Base-by-base conservation (phyloP, 805 yeast species). In the Myxozyma kluyveri region DNA sequence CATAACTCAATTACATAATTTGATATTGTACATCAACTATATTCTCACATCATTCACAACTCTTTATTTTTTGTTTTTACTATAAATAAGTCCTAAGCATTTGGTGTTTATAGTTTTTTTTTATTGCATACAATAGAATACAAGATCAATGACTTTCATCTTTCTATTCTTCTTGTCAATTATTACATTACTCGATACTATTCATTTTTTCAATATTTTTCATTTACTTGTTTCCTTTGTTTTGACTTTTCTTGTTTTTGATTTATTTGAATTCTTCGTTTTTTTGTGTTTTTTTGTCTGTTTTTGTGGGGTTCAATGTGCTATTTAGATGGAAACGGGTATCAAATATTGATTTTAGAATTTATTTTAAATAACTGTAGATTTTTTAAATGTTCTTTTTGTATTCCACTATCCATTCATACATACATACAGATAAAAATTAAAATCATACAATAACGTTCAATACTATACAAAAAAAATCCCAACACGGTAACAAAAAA, bases 381-480 rank as follows among this genome's bases (percentile, higher is more conserved):
- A n/a, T n/a, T n/a, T n/a, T n/a, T n/a, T n/a, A n/a, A n/a, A n/a
- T n/a, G n/a, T n/a, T n/a, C n/a, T n/a, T n/a, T n/a, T n/a, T n/a
- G n/a, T n/a, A n/a, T n/a, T n/a, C n/a, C n/a, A n/a, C n/a, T n/a
- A n/a, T n/a, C n/a, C n/a, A n/a, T n/a, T n/a, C n/a, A n/a, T n/a
- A n/a, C n/a, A n/a, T n/a, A n/a, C n/a, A n/a, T n/a, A n/a, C n/a
- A n/a, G n/a, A n/a, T n/a, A n/a, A n/a, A n/a, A n/a, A n/a, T n/a
- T n/a, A n/a, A n/a, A n/a, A n/a, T n/a, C n/a, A 36, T 14, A 36
- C 18, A 36, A 7, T 36, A 9, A 36, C 40, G 17, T 36, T 36
- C 22, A 17, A 36, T 7, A 21, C 6, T 12, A 39, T 77, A 90
- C 12, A 35, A 6, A 12, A 5, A 35, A 35, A 35, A 35, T n/a